phyloP scores from a whole-genome alignment of 805 yeast genomes.

The Cyberlindnera subsufficiens region DNA sequence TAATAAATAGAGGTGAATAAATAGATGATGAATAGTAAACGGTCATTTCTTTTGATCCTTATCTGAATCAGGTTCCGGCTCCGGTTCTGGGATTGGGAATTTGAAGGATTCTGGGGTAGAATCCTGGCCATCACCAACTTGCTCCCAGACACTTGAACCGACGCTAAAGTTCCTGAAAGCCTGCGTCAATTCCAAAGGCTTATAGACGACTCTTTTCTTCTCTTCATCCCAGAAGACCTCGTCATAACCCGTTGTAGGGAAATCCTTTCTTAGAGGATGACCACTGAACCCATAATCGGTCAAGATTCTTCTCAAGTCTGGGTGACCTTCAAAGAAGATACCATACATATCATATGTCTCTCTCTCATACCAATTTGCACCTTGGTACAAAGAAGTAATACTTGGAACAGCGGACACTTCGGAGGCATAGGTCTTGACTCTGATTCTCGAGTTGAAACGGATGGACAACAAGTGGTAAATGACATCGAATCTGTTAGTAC shows the following conservation, averaged over 20 bases:
- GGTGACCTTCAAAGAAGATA: constrained; percentile 82
- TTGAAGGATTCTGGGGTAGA: constrained; percentile 75
- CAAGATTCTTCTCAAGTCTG: constrained; percentile 83
- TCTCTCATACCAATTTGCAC: constrained; percentile 88
- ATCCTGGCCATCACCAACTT: constrained; percentile 82
- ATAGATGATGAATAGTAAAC: constrained; percentile 8
- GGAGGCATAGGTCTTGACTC: constrained; percentile 84
- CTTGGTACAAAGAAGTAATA: constrained; percentile 62
- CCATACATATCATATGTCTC: constrained; percentile 88
- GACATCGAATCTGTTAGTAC: constrained; percentile 81
- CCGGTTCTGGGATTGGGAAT: constrained; percentile 79
- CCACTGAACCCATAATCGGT: constrained; percentile 93
- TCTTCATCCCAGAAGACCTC: constrained; percentile 89
- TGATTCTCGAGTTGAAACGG: constrained; percentile 79
- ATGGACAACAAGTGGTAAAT: constrained; percentile 78
- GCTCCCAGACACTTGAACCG: constrained; percentile 89
- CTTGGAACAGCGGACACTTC: constrained; percentile 82
- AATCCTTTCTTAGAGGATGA: constrained; percentile 85
- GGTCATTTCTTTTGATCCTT: constrained; percentile 20
- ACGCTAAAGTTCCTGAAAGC: constrained; percentile 89
- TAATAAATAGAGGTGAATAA: constrained; percentile 19
- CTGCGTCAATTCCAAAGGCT: constrained; percentile 85
- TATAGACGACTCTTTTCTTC: constrained; percentile 83
- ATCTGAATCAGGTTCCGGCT: constrained; percentile 44
- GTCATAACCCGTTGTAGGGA: constrained; percentile 89